These are phyloP conservation scores for Phanerochaete sordida DNA, from an alignment of 768 basidiomycete genomes.

Conservation along the genomic window DNA sequence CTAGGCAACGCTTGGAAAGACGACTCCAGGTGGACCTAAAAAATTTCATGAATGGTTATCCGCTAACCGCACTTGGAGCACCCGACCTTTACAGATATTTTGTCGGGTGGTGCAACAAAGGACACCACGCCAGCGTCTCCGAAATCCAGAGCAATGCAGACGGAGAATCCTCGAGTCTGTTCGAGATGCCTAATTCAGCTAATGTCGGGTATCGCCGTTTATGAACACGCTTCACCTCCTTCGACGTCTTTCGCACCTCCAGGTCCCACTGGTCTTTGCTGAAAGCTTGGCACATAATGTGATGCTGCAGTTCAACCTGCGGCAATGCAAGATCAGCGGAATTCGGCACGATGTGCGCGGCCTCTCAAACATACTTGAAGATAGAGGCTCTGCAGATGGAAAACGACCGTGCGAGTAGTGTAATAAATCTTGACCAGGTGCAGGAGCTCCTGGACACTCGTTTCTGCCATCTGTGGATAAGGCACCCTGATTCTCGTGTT, in stretches of 20 bases:
- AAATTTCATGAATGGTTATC: neutral
- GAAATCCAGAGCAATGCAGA: slow-evolving; percentile 3
- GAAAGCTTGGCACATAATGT: neutral
- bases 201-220: neutral
- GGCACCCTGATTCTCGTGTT: neutral
- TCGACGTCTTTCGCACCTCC: neutral
- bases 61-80: neutral
- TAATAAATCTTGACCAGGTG: neutral
- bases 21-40: neutral
- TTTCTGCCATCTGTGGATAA: neutral
- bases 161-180: neutral
- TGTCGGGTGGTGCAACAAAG: neutral
- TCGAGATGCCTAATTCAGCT: neutral
- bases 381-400: neutral
- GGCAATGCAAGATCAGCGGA: too few species aligned
- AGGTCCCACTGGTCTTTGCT: neutral
- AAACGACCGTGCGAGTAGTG: neutral
- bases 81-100: neutral
- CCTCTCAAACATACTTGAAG: neutral
- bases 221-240: neutral
- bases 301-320: neutral
- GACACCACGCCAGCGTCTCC: neutral
- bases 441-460: neutral
- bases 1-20: neutral
- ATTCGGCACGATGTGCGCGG: too few species aligned